phyloP scores from a whole-genome alignment of 495 filamentous ascomycete species.

The Neurospora tetraspora region DNA sequence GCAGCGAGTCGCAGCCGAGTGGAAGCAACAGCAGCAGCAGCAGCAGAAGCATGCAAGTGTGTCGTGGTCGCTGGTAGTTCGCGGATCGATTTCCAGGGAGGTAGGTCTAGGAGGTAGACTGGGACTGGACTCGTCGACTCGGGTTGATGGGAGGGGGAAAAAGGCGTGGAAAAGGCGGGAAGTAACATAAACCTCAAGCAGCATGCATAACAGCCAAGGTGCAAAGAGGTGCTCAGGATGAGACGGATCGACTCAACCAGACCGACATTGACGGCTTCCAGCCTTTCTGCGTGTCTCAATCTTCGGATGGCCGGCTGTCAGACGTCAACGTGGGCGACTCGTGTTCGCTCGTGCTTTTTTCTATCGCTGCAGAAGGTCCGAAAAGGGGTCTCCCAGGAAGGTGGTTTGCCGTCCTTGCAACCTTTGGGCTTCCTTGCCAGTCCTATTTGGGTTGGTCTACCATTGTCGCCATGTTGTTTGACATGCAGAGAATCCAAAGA shows the following conservation, averaged over 20 bases:
- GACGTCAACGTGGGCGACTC: constrained; percentile 17
- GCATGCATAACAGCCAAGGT: not conserved
- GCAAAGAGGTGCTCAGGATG: not conserved
- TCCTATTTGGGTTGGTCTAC: not conserved
- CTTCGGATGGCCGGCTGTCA: not conserved
- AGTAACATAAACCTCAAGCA: too few relatives aligned
- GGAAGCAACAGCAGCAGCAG: constrained; percentile 6
- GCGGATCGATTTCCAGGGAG: not conserved
- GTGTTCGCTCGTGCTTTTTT: constrained; percentile 2
- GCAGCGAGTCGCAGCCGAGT: not conserved
- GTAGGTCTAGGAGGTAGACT: not conserved
- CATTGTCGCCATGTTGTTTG: not conserved
- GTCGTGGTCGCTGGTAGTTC: constrained; percentile 12
- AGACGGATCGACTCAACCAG: not conserved
- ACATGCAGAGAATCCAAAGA: not conserved
- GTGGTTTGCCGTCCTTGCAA: not conserved
- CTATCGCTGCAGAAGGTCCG: not conserved
- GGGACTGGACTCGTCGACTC: not conserved
- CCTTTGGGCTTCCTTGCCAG: not conserved
- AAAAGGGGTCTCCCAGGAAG: not conserved
- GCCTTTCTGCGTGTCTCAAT: not conserved
- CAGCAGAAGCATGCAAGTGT: constrained; percentile 22
- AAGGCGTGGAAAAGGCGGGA: not conserved
- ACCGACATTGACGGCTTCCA: not conserved
- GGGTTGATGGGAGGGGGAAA: not conserved